These are phyloP conservation scores for Nicotiana attenuata DNA, from an alignment of 257 asterid genomes.

Conservation along the genomic window DNA sequence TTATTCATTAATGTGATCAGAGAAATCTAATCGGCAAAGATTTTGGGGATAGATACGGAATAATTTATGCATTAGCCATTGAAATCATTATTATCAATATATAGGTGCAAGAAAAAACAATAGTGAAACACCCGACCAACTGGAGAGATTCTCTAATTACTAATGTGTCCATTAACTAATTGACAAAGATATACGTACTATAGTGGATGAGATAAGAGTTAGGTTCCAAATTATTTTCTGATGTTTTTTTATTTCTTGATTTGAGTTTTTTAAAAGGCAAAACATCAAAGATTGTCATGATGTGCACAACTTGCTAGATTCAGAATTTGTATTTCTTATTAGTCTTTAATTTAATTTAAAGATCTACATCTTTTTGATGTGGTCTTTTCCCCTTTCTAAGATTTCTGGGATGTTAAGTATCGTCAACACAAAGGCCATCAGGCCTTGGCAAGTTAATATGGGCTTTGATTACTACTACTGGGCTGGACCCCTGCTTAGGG, in stretches of 20 bases:
- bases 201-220: slow-evolving; percentile 2
- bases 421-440: no score
- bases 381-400: neutral
- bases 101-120: neutral
- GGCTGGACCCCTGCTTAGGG: no score
- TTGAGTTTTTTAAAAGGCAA: neutral
- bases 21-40: neutral
- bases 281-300: neutral
- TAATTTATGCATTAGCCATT: neutral
- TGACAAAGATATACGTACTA: neutral
- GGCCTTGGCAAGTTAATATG: no score
- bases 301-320: neutral
- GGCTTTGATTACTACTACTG: no score
- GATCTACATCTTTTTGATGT: neutral
- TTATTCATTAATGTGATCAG: neutral
- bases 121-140: neutral
- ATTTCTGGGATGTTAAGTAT: neutral
- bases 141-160: neutral
- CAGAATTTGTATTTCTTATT: neutral
- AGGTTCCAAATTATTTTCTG: neutral
- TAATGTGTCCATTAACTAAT: slow-evolving; percentile 3
- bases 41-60: neutral
- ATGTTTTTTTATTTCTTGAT: neutral
- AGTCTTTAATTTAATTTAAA: neutral
- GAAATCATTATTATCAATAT: neutral